phyloP scores from a whole-genome alignment of 192 early-diverging fungal genomes.

The Rhizoclosmatium globosum region DNA sequence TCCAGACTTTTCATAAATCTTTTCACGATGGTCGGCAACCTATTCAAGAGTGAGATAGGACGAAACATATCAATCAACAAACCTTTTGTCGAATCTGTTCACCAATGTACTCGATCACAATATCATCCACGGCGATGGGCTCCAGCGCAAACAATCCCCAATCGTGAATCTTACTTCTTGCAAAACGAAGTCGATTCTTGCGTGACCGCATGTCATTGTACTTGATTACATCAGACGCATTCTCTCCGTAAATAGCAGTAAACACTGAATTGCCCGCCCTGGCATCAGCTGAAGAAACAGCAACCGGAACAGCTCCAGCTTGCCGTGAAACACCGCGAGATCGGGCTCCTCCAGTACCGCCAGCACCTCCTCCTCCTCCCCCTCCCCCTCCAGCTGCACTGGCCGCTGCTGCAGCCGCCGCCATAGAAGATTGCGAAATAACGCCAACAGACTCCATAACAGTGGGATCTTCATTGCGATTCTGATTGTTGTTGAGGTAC shows the following conservation, averaged over 20 bases:
- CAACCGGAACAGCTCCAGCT: not conserved
- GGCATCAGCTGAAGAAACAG: constrained; percentile 11
- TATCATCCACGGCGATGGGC: constrained; percentile 90
- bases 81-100: constrained; percentile 94
- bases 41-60: constrained; percentile 14
- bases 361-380: constrained; percentile 1
- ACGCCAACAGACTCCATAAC: constrained; percentile 26
- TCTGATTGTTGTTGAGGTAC: constrained; percentile 32
- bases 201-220: constrained; percentile 94
- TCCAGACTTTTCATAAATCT: constrained; percentile 90
- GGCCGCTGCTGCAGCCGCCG: constrained; percentile 44
- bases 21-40: constrained; percentile 91
- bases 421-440: not conserved
- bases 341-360: constrained; percentile 23
- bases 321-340: constrained; percentile 34
- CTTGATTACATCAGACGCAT: constrained; percentile 73
- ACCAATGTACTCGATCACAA: constrained; percentile 99
- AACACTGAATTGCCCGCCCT: constrained; percentile 28
- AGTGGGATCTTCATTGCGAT: constrained; percentile 17
- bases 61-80: constrained; percentile 11
- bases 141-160: constrained; percentile 98
- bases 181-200: constrained; percentile 90
- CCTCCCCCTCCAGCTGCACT: not conserved
- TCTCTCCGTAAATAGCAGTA: constrained; percentile 33
- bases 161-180: constrained; percentile 95